These are phyloP conservation scores for Podospora didyma DNA, from an alignment of 495 filamentous ascomycete species.

Conservation along the genomic window DNA sequence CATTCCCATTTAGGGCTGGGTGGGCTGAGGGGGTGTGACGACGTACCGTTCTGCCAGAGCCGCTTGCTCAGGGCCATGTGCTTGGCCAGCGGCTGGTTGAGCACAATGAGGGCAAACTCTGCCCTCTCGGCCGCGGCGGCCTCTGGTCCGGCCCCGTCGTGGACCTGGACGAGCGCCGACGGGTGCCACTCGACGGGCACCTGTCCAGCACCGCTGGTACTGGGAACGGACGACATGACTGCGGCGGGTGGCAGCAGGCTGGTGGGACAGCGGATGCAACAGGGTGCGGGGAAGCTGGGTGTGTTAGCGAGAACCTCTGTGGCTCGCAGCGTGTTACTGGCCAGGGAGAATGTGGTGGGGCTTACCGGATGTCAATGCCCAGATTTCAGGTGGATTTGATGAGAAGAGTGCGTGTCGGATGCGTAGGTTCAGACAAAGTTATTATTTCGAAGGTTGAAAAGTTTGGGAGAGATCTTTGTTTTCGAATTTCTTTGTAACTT, in stretches of 20 bases:
- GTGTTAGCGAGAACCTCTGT: background rate
- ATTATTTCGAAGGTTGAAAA: too few species aligned
- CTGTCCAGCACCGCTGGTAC: background rate
- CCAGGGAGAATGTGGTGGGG: too few species aligned
- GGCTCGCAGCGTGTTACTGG: background rate
- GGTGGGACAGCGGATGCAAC: background rate
- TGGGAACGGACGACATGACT: background rate
- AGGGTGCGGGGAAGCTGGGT: background rate
- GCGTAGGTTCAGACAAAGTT: too few species aligned
- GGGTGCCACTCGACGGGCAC: constrained; percentile 51
- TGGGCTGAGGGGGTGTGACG: background rate
- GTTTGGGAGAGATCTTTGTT: too few species aligned
- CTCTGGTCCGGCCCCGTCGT: background rate
- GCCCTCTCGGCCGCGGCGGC: background rate
- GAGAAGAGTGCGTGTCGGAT: too few species aligned
- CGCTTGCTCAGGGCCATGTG: constrained; percentile 43
- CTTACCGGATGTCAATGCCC: too few species aligned
- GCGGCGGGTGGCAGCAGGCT: background rate
- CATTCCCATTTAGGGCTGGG: background rate
- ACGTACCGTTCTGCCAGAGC: constrained; percentile 57
- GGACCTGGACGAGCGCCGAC: constrained; percentile 34
- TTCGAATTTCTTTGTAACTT: too few species aligned
- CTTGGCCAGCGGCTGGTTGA: constrained; percentile 68
- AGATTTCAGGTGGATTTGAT: too few species aligned
- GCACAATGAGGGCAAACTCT: constrained; percentile 57